These are phyloP conservation scores for Sphagnurus paluster DNA, from an alignment of 1,284 basidiomycete genomes.

Conservation along the genomic window DNA sequence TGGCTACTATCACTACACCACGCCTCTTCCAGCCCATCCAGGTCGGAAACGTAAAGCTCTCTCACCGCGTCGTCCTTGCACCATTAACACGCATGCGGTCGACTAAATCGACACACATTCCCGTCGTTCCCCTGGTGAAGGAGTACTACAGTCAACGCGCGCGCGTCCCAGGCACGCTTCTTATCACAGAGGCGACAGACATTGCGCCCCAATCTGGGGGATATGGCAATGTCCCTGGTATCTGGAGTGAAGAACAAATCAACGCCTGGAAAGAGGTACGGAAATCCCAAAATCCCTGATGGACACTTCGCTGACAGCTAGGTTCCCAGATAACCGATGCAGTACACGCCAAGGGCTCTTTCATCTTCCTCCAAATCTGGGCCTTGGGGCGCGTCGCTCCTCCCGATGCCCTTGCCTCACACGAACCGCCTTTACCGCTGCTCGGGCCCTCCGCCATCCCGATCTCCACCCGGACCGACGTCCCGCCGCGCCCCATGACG, in stretches of 20 bases:
- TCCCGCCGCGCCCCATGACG: constrained; percentile 20
- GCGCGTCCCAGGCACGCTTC: constrained; percentile 40
- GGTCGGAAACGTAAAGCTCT: constrained; percentile 28
- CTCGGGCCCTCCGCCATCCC: constrained; percentile 39
- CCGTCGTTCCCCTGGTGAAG: constrained; percentile 23
- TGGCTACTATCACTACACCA: constrained; percentile 5
- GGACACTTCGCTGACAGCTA: not conserved
- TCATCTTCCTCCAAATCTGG: constrained; percentile 27
- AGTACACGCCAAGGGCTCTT: constrained; percentile 26
- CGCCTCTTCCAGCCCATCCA: constrained; percentile 49
- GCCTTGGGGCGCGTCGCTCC: constrained; percentile 23
- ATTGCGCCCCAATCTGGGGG: constrained; percentile 40
- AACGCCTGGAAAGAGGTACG: constrained; percentile 45
- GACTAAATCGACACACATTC: constrained; percentile 21
- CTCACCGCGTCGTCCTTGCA: constrained; percentile 24
- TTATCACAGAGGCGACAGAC: constrained; percentile 49
- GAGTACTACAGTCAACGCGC: constrained; percentile 44
- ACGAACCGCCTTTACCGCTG: constrained; percentile 20
- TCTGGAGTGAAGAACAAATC: constrained; percentile 46
- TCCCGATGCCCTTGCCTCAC: constrained; percentile 9
- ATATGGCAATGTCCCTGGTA: constrained; percentile 36
- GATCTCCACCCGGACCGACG: constrained; percentile 20
- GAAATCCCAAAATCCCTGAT: not conserved
- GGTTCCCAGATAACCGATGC: constrained; percentile 25
- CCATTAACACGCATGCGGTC: constrained; percentile 20